These are phyloP conservation scores for Hyaloperonospora arabidopsidis DNA, from an alignment of 352 stramenopile genomes.

Conservation along the genomic window DNA sequence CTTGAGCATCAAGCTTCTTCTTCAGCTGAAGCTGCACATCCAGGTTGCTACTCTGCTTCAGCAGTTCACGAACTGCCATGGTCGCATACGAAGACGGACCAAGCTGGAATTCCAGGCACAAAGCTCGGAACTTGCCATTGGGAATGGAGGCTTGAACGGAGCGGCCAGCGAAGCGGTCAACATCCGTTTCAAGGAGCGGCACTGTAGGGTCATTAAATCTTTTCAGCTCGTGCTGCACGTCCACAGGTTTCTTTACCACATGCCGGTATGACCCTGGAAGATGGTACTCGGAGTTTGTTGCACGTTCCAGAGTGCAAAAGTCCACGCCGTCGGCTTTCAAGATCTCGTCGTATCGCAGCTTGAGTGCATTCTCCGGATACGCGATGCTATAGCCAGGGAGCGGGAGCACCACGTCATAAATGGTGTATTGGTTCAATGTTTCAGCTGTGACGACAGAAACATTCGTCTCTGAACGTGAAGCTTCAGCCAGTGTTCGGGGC, in stretches of 20 bases:
- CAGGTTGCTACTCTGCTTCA: slow-evolving; percentile 88
- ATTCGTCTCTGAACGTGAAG: slow-evolving; percentile 20
- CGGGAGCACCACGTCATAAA: slow-evolving; percentile 94
- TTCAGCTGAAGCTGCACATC: slow-evolving; percentile 56
- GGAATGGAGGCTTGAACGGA: slow-evolving; percentile 41
- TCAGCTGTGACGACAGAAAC: slow-evolving; percentile 66
- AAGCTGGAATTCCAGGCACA: slow-evolving; percentile 80
- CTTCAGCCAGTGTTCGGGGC: slow-evolving; percentile 31
- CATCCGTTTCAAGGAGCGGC: slow-evolving; percentile 91
- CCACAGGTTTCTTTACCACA: slow-evolving; percentile 81
- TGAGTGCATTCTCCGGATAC: slow-evolving; percentile 82
- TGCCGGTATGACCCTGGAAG: slow-evolving; percentile 91
- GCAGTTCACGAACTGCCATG: slow-evolving; percentile 92
- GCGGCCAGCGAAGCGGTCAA: slow-evolving; percentile 58
- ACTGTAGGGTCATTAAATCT: slow-evolving; percentile 89
- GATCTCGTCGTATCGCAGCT: slow-evolving; percentile 58
- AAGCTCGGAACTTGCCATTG: slow-evolving; percentile 45
- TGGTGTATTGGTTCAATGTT: slow-evolving; percentile 86
- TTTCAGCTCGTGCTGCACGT: slow-evolving; percentile 89
- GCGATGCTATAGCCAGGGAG: slow-evolving; percentile 89
- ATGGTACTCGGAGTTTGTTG: slow-evolving; percentile 86
- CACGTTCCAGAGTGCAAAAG: slow-evolving; percentile 52
- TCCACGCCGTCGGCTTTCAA: slow-evolving; percentile 53
- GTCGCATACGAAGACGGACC: slow-evolving; percentile 91
- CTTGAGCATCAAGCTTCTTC: slow-evolving; percentile 22